Conservation (phyloP, 306 rosid species). For the Quercus variabilis region DNA sequence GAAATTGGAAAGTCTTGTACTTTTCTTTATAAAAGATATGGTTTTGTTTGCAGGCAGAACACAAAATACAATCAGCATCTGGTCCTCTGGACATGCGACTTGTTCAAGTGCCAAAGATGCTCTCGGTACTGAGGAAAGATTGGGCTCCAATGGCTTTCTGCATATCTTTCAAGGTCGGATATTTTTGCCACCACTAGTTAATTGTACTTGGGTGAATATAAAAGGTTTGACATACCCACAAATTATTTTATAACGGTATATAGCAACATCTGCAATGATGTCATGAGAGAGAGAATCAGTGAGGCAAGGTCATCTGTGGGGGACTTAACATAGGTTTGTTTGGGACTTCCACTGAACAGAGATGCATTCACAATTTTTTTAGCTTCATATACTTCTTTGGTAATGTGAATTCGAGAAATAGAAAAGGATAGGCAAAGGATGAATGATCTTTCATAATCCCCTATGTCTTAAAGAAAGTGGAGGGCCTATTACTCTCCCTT, state of each 20-base stretch:
- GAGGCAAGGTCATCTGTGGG: background rate
- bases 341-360: background rate
- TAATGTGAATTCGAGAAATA: background rate
- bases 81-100: slow-evolving; percentile 80
- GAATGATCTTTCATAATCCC: background rate
- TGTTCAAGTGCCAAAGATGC: slow-evolving; percentile 93
- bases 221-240: background rate
- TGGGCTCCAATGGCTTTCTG: slow-evolving; percentile 88
- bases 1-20: no score
- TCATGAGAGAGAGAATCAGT: background rate
- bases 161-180: slow-evolving; percentile 83
- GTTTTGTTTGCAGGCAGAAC: slow-evolving; percentile 65
- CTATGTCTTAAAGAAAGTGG: background rate
- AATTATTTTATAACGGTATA: background rate
- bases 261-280: background rate
- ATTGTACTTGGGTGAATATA: background rate
- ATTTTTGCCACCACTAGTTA: background rate
- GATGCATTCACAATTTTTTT: background rate
- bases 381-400: background rate
- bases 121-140: slow-evolving; percentile 54
- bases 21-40: background rate
- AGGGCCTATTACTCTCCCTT: background rate
- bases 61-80: slow-evolving; percentile 91
- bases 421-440: background rate
- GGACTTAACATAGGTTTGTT: background rate